Conservation (phyloP, 768 basidiomycete species). For the Lentinula boryana region DNA sequence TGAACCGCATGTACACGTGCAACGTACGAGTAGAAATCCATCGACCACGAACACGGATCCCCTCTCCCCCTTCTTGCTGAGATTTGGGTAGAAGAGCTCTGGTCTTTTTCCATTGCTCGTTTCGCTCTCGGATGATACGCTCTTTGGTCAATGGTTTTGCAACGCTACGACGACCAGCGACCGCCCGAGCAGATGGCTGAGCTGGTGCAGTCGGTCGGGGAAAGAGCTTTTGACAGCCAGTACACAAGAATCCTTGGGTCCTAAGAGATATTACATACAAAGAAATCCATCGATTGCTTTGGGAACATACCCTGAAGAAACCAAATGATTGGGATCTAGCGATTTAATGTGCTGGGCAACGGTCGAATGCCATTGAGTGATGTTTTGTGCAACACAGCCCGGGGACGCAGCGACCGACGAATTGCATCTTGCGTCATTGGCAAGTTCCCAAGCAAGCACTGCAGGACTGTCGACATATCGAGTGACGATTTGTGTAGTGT, state of each 20-base stretch:
- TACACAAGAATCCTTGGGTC: constrained; percentile 53
- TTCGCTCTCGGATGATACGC: constrained; percentile 41
- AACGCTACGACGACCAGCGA: constrained; percentile 28
- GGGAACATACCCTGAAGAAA: constrained; percentile 50
- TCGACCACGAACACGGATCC: constrained; percentile 49
- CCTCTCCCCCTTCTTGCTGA: constrained; percentile 16
- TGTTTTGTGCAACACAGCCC: constrained; percentile 40
- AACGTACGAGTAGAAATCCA: constrained; percentile 51
- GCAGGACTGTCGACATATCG: constrained; percentile 49
- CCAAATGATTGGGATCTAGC: constrained; percentile 58
- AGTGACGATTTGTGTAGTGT: constrained; percentile 45
- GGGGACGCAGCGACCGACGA: constrained; percentile 40
- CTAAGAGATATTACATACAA: constrained; percentile 19
- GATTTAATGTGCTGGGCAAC: constrained; percentile 37
- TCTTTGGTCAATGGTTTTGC: constrained; percentile 38
- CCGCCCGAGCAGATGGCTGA: constrained; percentile 33
- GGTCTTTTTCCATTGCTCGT: constrained; percentile 39
- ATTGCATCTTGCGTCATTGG: constrained; percentile 63
- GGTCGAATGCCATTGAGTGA: constrained; percentile 52
- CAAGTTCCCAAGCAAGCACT: constrained; percentile 58
- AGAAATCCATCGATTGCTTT: no score
- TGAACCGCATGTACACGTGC: neutral
- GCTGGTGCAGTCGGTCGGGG: constrained; percentile 27
- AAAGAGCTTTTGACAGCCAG: constrained; percentile 51
- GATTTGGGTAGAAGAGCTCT: constrained; percentile 20